Base-by-base conservation (phyloP, 306 rosid genomes). In the Morella rubra region DNA sequence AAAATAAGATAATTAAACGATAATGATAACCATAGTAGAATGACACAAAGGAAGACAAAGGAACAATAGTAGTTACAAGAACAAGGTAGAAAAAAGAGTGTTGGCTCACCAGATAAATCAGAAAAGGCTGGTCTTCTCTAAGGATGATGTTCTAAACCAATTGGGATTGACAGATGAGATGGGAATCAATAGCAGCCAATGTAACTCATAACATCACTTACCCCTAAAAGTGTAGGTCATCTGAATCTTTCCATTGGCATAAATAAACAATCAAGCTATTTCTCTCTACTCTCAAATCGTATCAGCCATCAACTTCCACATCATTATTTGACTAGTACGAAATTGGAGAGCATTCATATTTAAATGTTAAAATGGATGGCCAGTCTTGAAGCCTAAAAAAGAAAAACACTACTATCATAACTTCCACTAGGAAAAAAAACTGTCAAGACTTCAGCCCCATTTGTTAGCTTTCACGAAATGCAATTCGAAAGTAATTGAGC, bases 11-110 rank as follows among this genome's bases (percentile, higher is more conserved):
- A 12, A 49, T 1, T 12, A 49, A 49, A 49, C 1, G 12, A 4
- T 49, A 13, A 78, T 32, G 37, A 32, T 32, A 72, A 68, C 19
- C 68, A 47, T 44, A 81, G 69, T 55, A 45, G 44, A 53, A 13
- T 19, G 3, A 0, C 4, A 22, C 37, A 64, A 0, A 4, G 10
- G 27, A 13, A 44, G 5, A n/a, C 61, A 61, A 18, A 71, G 22
- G 70, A 19, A 20, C 60, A 16, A 2, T 24, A 50, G 32, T 60
- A 19, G 53, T 58, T 65, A 11, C 41, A 66, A n/a, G 27, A 16
- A 18, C 2, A 41, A 42, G 24, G 41, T n/a, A 18, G 32, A 42
- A 64, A 64, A 66, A 8, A 12, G 11, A 49, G 47, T 41, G 27
- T 44, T 5, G 51, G 24, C 16, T 42, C 49, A 8, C 71, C 18